phyloP scores from a whole-genome alignment of 805 yeast species.

The Candida tibetensis region DNA sequence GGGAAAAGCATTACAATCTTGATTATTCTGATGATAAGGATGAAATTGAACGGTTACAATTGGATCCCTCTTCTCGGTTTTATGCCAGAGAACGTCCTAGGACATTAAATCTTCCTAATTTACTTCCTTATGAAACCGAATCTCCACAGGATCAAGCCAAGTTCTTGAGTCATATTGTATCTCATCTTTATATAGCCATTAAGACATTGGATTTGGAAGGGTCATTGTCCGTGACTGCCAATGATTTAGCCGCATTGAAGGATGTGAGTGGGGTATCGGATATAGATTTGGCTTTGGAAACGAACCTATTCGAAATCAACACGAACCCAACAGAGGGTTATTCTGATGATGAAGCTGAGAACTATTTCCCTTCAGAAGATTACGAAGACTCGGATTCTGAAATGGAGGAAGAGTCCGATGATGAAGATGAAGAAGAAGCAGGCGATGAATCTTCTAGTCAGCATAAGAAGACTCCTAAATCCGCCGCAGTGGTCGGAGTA shows the following conservation, averaged over 20 bases:
- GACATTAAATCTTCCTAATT: slow-evolving; percentile 38
- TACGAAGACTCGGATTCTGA: slow-evolving; percentile 12
- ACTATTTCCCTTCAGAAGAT: slow-evolving; percentile 15
- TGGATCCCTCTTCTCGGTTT: slow-evolving; percentile 37
- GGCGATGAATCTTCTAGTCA: slow-evolving; percentile 43
- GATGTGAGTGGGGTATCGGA: slow-evolving; percentile 31
- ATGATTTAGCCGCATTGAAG: slow-evolving; percentile 54
- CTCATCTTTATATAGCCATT: slow-evolving; percentile 75
- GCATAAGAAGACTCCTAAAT: slow-evolving; percentile 59
- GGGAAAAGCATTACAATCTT: slow-evolving; percentile 39
- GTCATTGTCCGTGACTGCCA: slow-evolving; percentile 59
- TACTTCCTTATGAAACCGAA: slow-evolving; percentile 77
- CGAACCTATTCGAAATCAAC: slow-evolving; percentile 44
- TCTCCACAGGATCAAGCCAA: slow-evolving; percentile 62
- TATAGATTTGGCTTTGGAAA: slow-evolving; percentile 50
- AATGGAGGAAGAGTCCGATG: slow-evolving; percentile 15
- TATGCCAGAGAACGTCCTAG: slow-evolving; percentile 39
- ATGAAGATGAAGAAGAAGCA: slow-evolving; percentile 35
- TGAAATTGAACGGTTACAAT: slow-evolving; percentile 22
- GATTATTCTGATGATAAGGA: slow-evolving; percentile 49
- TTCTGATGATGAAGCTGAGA: slow-evolving; percentile 14
- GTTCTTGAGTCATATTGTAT: slow-evolving; percentile 75
- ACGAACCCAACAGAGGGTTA: not conserved
- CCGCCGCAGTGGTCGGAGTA: slow-evolving; percentile 72
- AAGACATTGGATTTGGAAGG: slow-evolving; percentile 75